A percentile compares a stretch with the other conserved stretches of the same genome.
phyloP scores from a whole-genome alignment of 768 basidiomycete species.

The Tricholoma terreum region DNA sequence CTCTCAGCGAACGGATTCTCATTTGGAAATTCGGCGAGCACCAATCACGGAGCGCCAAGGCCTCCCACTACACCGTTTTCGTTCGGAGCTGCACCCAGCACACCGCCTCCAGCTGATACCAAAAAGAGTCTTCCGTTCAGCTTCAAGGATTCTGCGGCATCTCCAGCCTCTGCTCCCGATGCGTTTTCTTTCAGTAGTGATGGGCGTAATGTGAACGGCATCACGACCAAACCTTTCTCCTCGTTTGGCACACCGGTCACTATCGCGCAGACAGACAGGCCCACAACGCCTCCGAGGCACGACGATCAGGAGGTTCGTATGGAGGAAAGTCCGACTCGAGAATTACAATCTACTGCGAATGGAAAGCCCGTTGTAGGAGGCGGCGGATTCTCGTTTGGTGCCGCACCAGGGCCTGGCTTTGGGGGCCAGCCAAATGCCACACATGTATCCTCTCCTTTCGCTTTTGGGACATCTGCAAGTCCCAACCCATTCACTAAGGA shows the following conservation, averaged over 20 bases:
- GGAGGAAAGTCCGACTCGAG: constrained; percentile 80
- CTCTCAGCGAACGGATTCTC: constrained; percentile 30
- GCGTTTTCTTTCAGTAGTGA: constrained; percentile 51
- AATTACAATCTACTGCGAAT: constrained; percentile 38
- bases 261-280: constrained; percentile 36
- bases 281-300: constrained; percentile 65
- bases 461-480: constrained; percentile 38
- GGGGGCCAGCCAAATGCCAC: constrained; percentile 23
- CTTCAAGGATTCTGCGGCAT: constrained; percentile 29
- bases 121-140: constrained; percentile 35
- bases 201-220: constrained; percentile 37
- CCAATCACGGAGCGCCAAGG: constrained; percentile 16
- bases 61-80: constrained; percentile 35
- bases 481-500: constrained; percentile 51
- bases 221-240: constrained; percentile 49
- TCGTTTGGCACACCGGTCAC: constrained; percentile 43
- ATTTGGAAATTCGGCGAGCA: neutral
- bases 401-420: constrained; percentile 29
- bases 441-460: constrained; percentile 30
- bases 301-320: constrained; percentile 67
- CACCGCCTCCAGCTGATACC: constrained; percentile 31
- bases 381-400: constrained; percentile 46
- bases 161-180: constrained; percentile 28
- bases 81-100: constrained; percentile 39
- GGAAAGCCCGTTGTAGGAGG: constrained; percentile 37